phyloP scores from a whole-genome alignment of 2,329 filamentous ascomycete species.

The Botrytis sinoallii region DNA sequence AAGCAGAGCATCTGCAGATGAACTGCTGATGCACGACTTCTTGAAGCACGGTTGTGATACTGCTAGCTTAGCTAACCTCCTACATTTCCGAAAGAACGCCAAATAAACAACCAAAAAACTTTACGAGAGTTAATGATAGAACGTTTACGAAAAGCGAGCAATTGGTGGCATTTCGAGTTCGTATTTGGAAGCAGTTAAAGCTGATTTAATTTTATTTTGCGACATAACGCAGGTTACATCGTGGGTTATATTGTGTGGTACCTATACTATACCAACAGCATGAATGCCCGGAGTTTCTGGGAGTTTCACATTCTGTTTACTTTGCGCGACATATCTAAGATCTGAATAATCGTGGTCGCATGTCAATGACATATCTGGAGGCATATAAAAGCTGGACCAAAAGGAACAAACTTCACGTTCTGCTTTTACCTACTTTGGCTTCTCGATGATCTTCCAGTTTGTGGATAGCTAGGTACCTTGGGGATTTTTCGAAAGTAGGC shows the following conservation, averaged over 20 bases:
- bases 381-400: slow-evolving; percentile 1
- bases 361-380: slow-evolving; percentile 15
- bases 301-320: slow-evolving; percentile 16
- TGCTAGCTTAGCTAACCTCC: slow-evolving; percentile 76
- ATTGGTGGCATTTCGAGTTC: slow-evolving; percentile 12
- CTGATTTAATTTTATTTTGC: slow-evolving; percentile 15
- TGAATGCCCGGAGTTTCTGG: slow-evolving; percentile 32
- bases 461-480: slow-evolving; percentile 4
- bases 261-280: slow-evolving; percentile 24
- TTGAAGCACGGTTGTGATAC: slow-evolving; percentile 85
- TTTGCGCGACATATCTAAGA: slow-evolving; percentile 5
- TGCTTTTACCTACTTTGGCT: slow-evolving; percentile 16
- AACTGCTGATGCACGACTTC: slow-evolving; percentile 90
- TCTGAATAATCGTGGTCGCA: slow-evolving; percentile 2
- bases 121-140: slow-evolving; percentile 18
- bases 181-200: slow-evolving; percentile 11
- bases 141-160: slow-evolving; percentile 16
- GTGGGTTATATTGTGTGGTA: slow-evolving; percentile 26
- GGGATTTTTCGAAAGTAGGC: neutral
- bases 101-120: slow-evolving; percentile 46
- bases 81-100: slow-evolving; percentile 78
- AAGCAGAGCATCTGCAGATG: slow-evolving; percentile 85
- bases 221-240: slow-evolving; percentile 24
- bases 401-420: slow-evolving; percentile 2
- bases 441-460: slow-evolving; percentile 11